Base-by-base conservation (phyloP, 257 asterid species). In the Jacaranda copaia region DNA sequence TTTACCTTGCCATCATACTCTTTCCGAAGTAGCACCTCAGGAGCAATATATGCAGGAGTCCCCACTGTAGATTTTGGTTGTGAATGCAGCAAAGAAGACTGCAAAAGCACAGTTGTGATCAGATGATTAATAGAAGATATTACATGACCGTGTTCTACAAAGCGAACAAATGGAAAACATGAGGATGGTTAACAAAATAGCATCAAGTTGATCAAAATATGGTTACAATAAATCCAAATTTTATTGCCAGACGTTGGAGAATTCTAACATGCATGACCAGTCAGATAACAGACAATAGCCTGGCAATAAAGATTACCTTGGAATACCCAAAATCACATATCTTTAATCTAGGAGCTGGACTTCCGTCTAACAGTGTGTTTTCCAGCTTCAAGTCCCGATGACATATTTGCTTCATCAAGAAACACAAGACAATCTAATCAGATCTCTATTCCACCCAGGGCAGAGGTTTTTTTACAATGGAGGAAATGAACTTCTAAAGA, bases 21-120 rank as follows among this genome's bases (percentile, higher is more conserved):
- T 83, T 88, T 81, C 84, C 89, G 86, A 51, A 79, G 87, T 68
- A 90, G 75, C 80, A 92, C 96, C 84, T 92, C 97, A 3, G 97
- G 96, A 83, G 97, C 97, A 81, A 90, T 92, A 75, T 92, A 92
- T 53, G 96, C 96, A 58, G 97, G 94, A 73, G 97, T 92, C 52
- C 97, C 97, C 82, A 92, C 97, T 9, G 96, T 92, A 71, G 97
- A 92, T 84, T 92, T 92, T 58, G 97, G 97, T 85, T 92, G 97
- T 19, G 97, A 90, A 73, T 92, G 97, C 79, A 92, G 88, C 83
- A 92, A 81, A 63, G 97, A 84, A 68, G 97, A 92, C 97, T 92
- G 88, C 52, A 77, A 75, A 80, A 51, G 49, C 67, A 67, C 20
- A 35, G 72, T 45, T 12, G 61, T 53, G 52, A 65, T 59, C 64